phyloP scores from a whole-genome alignment of 1,284 basidiomycete species.

The Fomitiporia mediterranea region DNA sequence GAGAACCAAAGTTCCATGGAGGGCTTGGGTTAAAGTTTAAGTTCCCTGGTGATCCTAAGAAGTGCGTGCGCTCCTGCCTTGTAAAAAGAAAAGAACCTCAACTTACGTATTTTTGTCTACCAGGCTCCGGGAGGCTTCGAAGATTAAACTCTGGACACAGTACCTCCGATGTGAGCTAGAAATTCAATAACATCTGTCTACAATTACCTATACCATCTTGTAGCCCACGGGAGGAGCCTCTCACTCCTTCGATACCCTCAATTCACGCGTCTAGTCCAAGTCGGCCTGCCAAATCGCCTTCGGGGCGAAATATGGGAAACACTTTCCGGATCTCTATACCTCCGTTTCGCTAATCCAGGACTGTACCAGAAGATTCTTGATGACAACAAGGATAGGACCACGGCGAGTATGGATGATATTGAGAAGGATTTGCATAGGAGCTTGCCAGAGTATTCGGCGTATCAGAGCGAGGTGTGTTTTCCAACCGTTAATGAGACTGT shows the following conservation, averaged over 20 bases:
- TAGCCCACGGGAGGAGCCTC: slow-evolving; percentile 84
- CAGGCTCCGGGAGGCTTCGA: slow-evolving; percentile 91
- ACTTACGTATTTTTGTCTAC: neutral
- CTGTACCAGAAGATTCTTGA: slow-evolving; percentile 78
- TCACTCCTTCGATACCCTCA: slow-evolving; percentile 95
- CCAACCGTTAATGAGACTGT: neutral
- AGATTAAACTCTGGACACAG: slow-evolving; percentile 94
- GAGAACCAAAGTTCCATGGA: slow-evolving; percentile 67
- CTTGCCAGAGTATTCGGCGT: slow-evolving; percentile 92
- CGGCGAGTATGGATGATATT: slow-evolving; percentile 95
- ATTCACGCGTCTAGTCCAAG: slow-evolving; percentile 94
- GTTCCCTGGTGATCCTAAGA: slow-evolving; percentile 92
- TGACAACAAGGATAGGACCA: slow-evolving; percentile 77
- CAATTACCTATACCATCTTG: neutral
- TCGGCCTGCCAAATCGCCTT: slow-evolving; percentile 91
- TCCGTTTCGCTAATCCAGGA: slow-evolving; percentile 86
- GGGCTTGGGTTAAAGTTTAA: slow-evolving; percentile 87
- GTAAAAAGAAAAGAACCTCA: neutral
- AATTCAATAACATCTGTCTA: neutral
- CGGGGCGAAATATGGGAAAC: slow-evolving; percentile 99
- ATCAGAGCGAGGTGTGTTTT: slow-evolving; percentile 68
- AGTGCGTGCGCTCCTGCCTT: slow-evolving; percentile 42
- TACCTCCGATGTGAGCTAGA: slow-evolving; percentile 72
- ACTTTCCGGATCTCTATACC: slow-evolving; percentile 88
- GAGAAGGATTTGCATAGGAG: slow-evolving; percentile 98